These are phyloP conservation scores for Macrolepiota dolichaula DNA, from an alignment of 768 basidiomycete genomes.

Conservation along the genomic window DNA sequence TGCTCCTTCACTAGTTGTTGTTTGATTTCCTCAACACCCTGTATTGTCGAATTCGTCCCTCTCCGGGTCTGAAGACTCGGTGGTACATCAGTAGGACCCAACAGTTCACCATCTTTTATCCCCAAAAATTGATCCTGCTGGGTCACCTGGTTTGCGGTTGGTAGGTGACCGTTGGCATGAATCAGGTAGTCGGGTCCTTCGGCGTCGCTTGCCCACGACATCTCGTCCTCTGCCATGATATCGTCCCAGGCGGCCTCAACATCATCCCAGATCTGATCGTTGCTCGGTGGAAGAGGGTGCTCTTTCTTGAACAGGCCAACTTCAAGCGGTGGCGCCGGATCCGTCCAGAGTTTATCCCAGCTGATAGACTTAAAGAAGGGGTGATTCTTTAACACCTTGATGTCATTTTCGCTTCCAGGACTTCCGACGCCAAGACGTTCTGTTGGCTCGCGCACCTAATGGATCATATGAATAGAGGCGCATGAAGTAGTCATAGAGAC, in stretches of 20 bases:
- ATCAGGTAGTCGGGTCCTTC: conserved; percentile 22
- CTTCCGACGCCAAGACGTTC: conserved; percentile 52
- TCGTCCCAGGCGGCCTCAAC: conserved; percentile 55
- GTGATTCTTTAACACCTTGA: conserved; percentile 2
- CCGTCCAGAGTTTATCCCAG: conserved; percentile 67
- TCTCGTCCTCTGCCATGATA: conserved; percentile 33
- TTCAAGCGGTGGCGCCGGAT: conserved; percentile 54
- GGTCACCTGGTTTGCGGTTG: not conserved
- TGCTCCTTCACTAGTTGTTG: not conserved
- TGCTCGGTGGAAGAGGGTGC: conserved; percentile 23
- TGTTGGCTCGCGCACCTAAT: conserved; percentile 52
- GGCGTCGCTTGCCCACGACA: conserved; percentile 53
- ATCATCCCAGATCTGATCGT: conserved; percentile 45
- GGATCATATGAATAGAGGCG: not conserved
- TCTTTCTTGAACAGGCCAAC: conserved; percentile 36
- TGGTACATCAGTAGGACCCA: conserved; percentile 1
- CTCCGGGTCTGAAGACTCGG: conserved; percentile 13
- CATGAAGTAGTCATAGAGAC: conserved; percentile 14
- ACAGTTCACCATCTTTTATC: not conserved
- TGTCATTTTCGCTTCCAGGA: conserved; percentile 10
- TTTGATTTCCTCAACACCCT: conserved; percentile 11
- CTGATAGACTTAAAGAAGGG: conserved; percentile 32
- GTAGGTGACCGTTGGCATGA: conserved; percentile 5
- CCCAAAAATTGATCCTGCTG: no score
- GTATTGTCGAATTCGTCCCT: conserved; percentile 17